These are phyloP conservation scores for Trichoderma pleuroti DNA, from an alignment of 2,329 filamentous ascomycete genomes.

Conservation along the genomic window DNA sequence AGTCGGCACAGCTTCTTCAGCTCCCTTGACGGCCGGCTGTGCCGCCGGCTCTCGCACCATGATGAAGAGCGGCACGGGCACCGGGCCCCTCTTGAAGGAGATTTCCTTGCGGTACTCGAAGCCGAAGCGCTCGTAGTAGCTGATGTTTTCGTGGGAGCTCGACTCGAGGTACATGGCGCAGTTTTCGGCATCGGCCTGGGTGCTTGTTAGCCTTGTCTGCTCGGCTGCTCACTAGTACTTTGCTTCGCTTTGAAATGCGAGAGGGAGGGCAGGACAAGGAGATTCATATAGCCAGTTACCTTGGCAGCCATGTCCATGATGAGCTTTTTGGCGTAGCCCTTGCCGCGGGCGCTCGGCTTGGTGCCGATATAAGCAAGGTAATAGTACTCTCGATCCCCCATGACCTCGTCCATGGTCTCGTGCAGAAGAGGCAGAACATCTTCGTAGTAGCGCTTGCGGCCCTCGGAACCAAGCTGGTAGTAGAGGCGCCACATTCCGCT, in stretches of 20 bases:
- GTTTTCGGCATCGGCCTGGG: slow-evolving; percentile 63
- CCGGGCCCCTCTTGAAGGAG: slow-evolving; percentile 54
- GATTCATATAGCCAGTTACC: slow-evolving; percentile 37
- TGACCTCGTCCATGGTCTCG: slow-evolving; percentile 64
- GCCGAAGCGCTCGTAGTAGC: slow-evolving; percentile 72
- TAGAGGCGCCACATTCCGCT: slow-evolving; percentile 75
- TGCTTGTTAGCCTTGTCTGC: not conserved
- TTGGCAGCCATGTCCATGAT: slow-evolving; percentile 65
- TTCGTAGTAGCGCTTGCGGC: slow-evolving; percentile 68
- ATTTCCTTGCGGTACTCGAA: slow-evolving; percentile 65
- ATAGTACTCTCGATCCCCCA: slow-evolving; percentile 67
- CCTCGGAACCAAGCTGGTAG: slow-evolving; percentile 70
- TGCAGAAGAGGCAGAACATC: slow-evolving; percentile 75
- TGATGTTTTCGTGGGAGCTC: slow-evolving; percentile 63
- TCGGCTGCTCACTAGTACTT: not conserved
- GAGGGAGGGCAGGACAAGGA: no score
- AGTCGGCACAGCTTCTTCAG: slow-evolving; percentile 25
- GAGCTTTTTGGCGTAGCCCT: slow-evolving; percentile 69
- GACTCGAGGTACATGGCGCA: slow-evolving; percentile 75
- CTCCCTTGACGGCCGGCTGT: slow-evolving; percentile 22
- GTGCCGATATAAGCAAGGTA: slow-evolving; percentile 84
- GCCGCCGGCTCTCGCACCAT: slow-evolving; percentile 73
- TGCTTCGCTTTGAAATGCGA: not conserved
- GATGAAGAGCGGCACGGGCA: slow-evolving; percentile 66
- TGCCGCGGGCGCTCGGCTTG: slow-evolving; percentile 64